Evolutionary conservation across 345 rosid genomes (phyloP).

Genomic region (Hevea brasiliensis): DNA sequence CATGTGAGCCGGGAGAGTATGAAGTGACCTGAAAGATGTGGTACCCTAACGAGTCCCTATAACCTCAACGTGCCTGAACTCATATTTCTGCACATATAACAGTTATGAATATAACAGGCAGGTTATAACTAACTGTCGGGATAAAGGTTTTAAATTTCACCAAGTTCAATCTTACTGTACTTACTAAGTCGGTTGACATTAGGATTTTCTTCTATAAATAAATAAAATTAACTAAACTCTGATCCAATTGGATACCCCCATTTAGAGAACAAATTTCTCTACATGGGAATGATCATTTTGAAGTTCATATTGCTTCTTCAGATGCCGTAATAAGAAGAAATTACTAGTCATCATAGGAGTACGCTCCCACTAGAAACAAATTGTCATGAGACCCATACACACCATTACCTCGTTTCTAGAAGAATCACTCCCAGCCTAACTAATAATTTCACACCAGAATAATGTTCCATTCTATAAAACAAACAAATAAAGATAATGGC

Average conservation of each 20-base stretch:
- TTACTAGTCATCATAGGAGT: not conserved
- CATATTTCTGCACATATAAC: not conserved
- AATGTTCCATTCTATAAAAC: not conserved
- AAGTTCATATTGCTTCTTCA: not conserved
- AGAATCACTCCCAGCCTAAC: not conserved
- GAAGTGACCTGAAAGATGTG: constrained; percentile 69
- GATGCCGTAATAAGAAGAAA: not conserved
- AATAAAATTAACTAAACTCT: not conserved
- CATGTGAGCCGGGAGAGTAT: constrained; percentile 77
- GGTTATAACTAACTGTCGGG: not conserved
- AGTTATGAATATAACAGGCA: not conserved
- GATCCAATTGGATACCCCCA: not conserved
- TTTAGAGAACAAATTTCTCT: not conserved
- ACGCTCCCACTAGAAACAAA: not conserved
- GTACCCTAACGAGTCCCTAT: not conserved
- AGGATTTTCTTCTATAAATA: not conserved
- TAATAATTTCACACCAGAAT: not conserved
- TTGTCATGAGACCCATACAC: not conserved
- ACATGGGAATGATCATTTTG: not conserved
- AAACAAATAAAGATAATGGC: not conserved
- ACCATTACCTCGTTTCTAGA: not conserved
- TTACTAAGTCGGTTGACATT: too few species aligned
- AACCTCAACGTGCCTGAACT: too few species aligned
- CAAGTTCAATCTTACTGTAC: too few species aligned
- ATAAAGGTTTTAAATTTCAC: not conserved